Conservation (phyloP, 2,329 filamentous ascomycete genomes). For the Akanthomyces dipterigenus region DNA sequence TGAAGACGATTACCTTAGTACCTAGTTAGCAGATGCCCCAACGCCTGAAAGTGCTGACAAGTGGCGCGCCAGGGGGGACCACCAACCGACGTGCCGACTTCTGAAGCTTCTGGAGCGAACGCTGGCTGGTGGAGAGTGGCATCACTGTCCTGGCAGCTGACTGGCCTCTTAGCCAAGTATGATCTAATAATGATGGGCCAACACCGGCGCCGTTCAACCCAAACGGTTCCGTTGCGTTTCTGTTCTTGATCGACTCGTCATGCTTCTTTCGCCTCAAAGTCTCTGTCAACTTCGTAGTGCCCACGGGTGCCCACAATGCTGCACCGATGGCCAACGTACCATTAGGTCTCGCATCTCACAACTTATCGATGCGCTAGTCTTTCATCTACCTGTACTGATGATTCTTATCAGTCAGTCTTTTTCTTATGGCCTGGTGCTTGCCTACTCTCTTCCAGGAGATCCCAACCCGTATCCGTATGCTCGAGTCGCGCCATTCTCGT, state of each 20-base stretch:
- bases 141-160: neutral
- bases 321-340: neutral
- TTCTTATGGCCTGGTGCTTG: too few species aligned
- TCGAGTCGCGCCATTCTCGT: conserved; percentile 2
- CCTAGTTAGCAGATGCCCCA: neutral
- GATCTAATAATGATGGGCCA: conserved; percentile 7
- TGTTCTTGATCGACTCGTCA: neutral
- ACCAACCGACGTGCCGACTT: neutral
- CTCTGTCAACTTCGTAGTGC: neutral
- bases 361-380: neutral
- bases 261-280: neutral
- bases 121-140: neutral
- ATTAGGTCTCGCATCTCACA: neutral
- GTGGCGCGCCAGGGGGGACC: neutral
- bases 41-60: neutral
- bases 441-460: neutral
- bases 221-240: neutral
- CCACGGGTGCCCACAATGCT: neutral
- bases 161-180: neutral
- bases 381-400: too few species aligned
- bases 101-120: neutral
- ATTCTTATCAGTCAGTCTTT: too few species aligned
- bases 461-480: neutral
- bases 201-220: neutral
- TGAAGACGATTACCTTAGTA: too few species aligned